Base-by-base conservation (phyloP, 2,329 filamentous ascomycete genomes). In the Fusarium pseudonygamai region DNA sequence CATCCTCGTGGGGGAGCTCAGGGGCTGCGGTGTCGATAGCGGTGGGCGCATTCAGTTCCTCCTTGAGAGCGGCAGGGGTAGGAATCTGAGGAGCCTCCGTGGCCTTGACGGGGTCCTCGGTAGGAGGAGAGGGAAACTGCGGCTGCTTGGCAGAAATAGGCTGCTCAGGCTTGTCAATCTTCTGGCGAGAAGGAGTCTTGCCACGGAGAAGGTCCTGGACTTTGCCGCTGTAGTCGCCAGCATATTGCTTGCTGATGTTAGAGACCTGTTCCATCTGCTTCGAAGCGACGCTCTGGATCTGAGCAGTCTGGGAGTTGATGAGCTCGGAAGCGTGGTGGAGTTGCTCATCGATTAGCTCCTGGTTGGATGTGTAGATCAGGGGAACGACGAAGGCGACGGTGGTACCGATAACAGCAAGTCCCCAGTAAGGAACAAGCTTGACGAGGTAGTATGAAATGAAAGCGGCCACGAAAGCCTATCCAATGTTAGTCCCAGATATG, bases 401-500 rank as follows among this genome's bases (percentile, higher is more conserved):
- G 66, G 89, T 89, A 72, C 83, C 84, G 75, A 92, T 85, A 72
- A 93, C 82, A 52, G 89, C 84, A 72, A 93, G 87, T 40, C 89
- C 90, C 91, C 91, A 93, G 85, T 91, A 88, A 40, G 91, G 91
- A 53, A 93, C 87, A 69, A 93, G 84, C 85, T 92, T 93, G 82
- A 91, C 87, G 43, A 93, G 85, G 81, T 87, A 90, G 84, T 93
- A 93, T 30, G 90, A 90, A 71, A 92, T 72, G 81, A 93, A 91
- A 53, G 91, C 87, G 69, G 84, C 84, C 59, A 91, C 57, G 71
- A 88, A 89, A 64, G 89, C 88, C 89, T 92, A 56, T 6, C 8
- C 18, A 13, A 18, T 32, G 61, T 80, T 52, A 80, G 77, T 60
- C 37, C 14, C 8, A 42, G 14, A 42, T 47, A 50, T 45, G 57